Evolutionary conservation across 2,329 filamentous ascomycete genomes (phyloP), one percentile per base, ranked within the genome.

Genomic region (Aspergillus carbonarius): DNA sequence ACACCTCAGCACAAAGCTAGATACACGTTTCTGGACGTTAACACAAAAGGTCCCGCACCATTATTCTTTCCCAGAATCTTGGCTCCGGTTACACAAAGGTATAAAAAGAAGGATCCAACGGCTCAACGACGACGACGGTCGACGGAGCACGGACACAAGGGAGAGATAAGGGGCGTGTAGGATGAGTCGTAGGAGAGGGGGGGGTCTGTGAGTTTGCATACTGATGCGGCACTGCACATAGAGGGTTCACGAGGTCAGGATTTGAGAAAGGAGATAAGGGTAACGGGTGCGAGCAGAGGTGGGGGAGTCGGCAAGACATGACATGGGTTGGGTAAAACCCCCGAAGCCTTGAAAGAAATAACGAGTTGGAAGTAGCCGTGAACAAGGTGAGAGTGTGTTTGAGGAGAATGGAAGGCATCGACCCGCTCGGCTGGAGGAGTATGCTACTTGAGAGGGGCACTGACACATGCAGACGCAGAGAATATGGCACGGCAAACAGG

Each of bases 401-500:
- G 44, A 30, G 25, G 15, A 15, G 12, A n/a, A 46, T 30, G 50
- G 18, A 44, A 48, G 42, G 34, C 10, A 49, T 52, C 42, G 55
- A 55, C 44, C 46, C 52, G 44, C 52, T 48, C 42, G 23, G 52
- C 32, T 15, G 35, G 35, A 27, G 40, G 57, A 52, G 55, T 49
- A 49, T 54, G 59, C 60, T 63, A 59, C 59, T 63, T 60, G 46
- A 34, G 58, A 58, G 55, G 50, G 55, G 44, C 59, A 55, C 48
- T 60, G 55, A 57, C 56, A 50, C 58, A 47, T 27, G 20, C 39
- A 42, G 40, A 20, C 37, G 58, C 48, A 58, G 60, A 51, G 60
- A 60, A 60, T 60, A 63, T 57, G 61, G 55, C 59, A 61, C 59
- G 57, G 57, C 39, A 58, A 60, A 55, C 52, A 40, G 55, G 50